Conservation (phyloP, 179 eudicot species). For the Sideroxylon spinosum region DNA sequence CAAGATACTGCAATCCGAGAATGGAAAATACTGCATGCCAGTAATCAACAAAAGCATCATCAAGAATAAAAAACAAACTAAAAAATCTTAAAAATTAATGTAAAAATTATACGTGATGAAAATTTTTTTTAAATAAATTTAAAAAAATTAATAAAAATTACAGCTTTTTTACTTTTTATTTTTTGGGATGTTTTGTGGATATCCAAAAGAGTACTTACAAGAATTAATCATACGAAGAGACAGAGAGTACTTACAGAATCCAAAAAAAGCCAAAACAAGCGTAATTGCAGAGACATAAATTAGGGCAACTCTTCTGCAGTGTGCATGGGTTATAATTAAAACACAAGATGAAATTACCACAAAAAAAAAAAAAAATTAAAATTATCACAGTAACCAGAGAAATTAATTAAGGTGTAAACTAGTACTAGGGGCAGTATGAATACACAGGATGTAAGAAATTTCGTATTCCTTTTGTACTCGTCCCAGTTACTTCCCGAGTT, state of each 20-base stretch:
- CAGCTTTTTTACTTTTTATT: neutral
- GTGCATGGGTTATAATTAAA: neutral
- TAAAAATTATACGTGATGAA: no score
- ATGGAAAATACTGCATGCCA: slow-evolving; percentile 58
- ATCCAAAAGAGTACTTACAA: no score
- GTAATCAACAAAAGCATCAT: slow-evolving; percentile 4
- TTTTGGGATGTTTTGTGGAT: neutral
- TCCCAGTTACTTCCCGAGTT: slow-evolving; percentile 34
- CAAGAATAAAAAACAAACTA: neutral
- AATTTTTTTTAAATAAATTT: no score
- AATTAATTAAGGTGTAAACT: no score
- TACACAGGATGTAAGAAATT: slow-evolving; percentile 43
- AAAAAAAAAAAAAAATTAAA: no score
- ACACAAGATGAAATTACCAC: neutral
- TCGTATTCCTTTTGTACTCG: slow-evolving; percentile 35
- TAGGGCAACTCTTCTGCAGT: slow-evolving; percentile 46
- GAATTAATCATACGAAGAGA: neutral
- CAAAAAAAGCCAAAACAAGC: slow-evolving; percentile 52
- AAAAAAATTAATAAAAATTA: neutral
- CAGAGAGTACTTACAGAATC: slow-evolving; percentile 44
- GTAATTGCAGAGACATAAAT: slow-evolving; percentile 42
- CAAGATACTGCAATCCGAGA: slow-evolving; percentile 49
- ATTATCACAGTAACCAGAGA: neutral
- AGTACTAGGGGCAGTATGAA: slow-evolving; percentile 14
- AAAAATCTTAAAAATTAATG: neutral